Evolutionary conservation across 352 stramenopile genomes (phyloP).

Genomic region (Globisporangium iwayamae): DNA sequence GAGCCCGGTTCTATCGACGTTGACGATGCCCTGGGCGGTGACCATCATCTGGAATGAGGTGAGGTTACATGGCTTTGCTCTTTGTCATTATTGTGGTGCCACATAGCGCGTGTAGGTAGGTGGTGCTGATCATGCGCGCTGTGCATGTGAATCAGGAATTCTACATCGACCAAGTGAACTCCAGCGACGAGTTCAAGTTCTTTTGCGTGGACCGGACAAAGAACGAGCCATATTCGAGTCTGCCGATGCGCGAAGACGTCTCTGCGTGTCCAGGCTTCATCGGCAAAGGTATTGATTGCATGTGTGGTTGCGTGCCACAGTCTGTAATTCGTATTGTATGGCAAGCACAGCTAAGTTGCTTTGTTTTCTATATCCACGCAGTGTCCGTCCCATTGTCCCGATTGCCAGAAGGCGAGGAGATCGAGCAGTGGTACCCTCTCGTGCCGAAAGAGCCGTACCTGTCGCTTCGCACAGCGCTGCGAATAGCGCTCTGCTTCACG

Average conservation of each 20-base stretch:
- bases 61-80: background rate
- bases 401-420: slow-evolving; percentile 68
- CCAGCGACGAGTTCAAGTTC: slow-evolving; percentile 59
- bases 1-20: slow-evolving; percentile 34
- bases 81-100: background rate
- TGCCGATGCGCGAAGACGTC: slow-evolving; percentile 47
- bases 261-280: slow-evolving; percentile 54
- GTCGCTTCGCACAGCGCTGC: slow-evolving; percentile 56
- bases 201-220: slow-evolving; percentile 65
- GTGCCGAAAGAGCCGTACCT: slow-evolving; percentile 44
- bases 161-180: slow-evolving; percentile 57
- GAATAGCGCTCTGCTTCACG: slow-evolving; percentile 68
- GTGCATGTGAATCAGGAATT: slow-evolving; percentile 50
- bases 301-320: background rate
- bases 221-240: slow-evolving; percentile 36
- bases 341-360: background rate
- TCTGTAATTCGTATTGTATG: background rate
- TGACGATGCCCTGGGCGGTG: slow-evolving; percentile 32
- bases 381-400: slow-evolving; percentile 59
- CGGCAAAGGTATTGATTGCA: slow-evolving; percentile 48
- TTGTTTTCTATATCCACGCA: slow-evolving; percentile 6
- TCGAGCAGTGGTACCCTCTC: slow-evolving; percentile 85
- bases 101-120: background rate
- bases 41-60: slow-evolving; percentile 58
- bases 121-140: background rate